Evolutionary conservation across 192 early-diverging fungal genomes (phyloP), one percentile per base, ranked within the genome.

Genomic region (Backusella luteola): DNA sequence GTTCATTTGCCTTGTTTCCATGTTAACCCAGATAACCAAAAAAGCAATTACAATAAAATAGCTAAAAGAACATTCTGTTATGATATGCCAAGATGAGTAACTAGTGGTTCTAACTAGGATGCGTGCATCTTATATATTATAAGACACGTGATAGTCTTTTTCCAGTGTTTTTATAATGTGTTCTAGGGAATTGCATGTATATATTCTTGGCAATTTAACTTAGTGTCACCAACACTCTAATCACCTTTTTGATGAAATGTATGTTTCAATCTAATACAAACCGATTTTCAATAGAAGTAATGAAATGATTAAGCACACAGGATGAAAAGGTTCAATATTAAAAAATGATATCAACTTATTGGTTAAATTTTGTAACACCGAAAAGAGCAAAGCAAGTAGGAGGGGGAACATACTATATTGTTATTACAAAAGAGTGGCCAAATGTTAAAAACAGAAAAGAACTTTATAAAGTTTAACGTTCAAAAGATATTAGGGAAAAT

Each of bases 191-290:
- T 63, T 63, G 56, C 11, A 63, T 63, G 26, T 63, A 63, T 29
- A 3, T 63, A 63, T 29, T 63, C 56, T 63, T 63, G 56, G 56
- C 56, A 63, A 63, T 29, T 63, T 63, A 63, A 63, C 56, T 63
- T 29, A 63, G 56, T 63, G 56, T 63, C 56, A 63, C 56, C 23
- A 23, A 19, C 29, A 63, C 56, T 63, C 56, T 63, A 63, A 63
- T 21, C n/a, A 63, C 53, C 12, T 63, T 63, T 63, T 63, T 63
- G 56, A 29, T 29, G 9, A 63, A 12, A 63, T 63, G 11, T 29
- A 63, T 63, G 56, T 63, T 29, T 63, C 23, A 63, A 63, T 63
- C 1, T 63, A 63, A 63, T 29, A 29, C 56, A 63, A 63, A 14
- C 3, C n/a, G 11, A 49, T 29, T 12, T 29, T 59, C 12, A 59